Base-by-base conservation (phyloP, 441 rosid species). In the Erodium trifolium region DNA sequence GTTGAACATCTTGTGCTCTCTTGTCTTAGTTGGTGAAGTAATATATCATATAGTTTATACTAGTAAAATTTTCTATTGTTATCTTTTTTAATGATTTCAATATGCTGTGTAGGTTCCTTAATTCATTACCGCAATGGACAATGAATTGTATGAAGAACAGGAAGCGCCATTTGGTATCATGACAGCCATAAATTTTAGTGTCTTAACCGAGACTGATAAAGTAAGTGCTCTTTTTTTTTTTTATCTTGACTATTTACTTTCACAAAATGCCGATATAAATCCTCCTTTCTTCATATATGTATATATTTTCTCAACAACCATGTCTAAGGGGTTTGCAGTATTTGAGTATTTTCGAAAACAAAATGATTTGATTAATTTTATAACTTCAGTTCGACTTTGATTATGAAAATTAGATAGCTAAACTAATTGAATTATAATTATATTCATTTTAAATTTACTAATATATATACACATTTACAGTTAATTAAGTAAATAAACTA, bases 141-240 rank as follows among this genome's bases (percentile, higher is more conserved):
- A 66, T 13, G 84, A 82, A 67, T 73, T 59, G 27, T 63, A 8
- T 70, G 85, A 80, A 80, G 83, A 75, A 79, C 80, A 71, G 73
- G 71, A 85, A 66, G 80, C 79, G 47, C 92, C 93, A 5, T 34
- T 79, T 43, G 97, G 80, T 55, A 47, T 67, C 11, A 19, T 93
- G 68, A 85, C 71, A 19, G 78, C 87, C n/a, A 72, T 93, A 45
- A 66, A 59, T 23, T 87, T 93, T 73, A 77, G 86, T 73, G 76
- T 93, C 77, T 78, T 88, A 11, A 84, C 76, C 0, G 82, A 86
- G 31, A 41, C 65, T 47, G 96, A 93, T 66, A 81, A 78, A 60
- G 99, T 87, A 76, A 81, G 86, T 75, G 31, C 16, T 45, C 34
- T 14, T 29, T 35, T 55, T 14, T 29, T 35, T 55, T 53, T 14